Evolutionary conservation across 164 flowering plant genomes (phyloP), one percentile per base, ranked within the genome.

Genomic region (Liriodendron chinense): DNA sequence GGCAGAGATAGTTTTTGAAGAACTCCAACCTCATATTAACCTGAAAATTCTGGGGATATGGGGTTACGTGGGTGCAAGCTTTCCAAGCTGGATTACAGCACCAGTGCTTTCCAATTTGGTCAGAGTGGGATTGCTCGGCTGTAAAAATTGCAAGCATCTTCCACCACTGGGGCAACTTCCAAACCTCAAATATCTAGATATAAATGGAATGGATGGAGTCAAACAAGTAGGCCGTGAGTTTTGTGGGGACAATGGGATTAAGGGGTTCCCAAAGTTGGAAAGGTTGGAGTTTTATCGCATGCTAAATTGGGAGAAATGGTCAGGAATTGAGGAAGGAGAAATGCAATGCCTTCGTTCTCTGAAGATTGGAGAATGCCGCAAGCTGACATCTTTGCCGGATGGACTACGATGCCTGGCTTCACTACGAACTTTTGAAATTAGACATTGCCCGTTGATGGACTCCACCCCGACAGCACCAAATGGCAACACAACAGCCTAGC

Each of bases 41-140:
- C 61, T 86, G 28, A 61, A 74, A 70, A 63, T 62, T 28, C 79
- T 86, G 7, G 59, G 53, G 2, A 74, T 86, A 24, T 23, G 18
- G 2, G 26, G 9, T 14, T 85, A 80, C 26, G 24, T 70, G 8
- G 83, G 83, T 9, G 1, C 16, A 21, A 47, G 34, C n/a, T 82
- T 82, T 26, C 82, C 89, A 50, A 74, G 20, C 22, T 87, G 89
- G 86, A 2, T 85, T 1, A 75, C 80, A 0, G 72, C 65, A 59
- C 74, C 9, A 59, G 49, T 5, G 80, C 59, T 22, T 71, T 80
- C 10, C 78, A 70, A 43, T 7, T 9, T 14, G 6, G 3, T 23
- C 4, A 8, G 2, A 22, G 14, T 84, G 18, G 20, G 13, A 6
- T 76, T 82, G 1, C 2, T 47, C 0, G 9, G 24, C 23, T 81